phyloP scores from a whole-genome alignment of 768 basidiomycete species.

The Collybiopsis confluens region DNA sequence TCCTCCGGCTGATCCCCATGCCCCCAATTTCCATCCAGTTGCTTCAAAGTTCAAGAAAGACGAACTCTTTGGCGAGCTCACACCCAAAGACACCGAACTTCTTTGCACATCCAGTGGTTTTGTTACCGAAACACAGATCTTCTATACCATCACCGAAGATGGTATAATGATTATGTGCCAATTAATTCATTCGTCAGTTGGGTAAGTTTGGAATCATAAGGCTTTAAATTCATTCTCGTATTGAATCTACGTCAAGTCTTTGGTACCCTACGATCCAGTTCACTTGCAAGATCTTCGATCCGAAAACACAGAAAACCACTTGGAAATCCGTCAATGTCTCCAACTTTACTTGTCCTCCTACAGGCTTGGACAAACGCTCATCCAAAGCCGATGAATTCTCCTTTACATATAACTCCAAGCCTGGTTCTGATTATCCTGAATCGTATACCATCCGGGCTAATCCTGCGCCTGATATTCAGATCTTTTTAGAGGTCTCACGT shows the following conservation, averaged over 20 bases:
- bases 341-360: conserved; percentile 75
- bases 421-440: conserved; percentile 63
- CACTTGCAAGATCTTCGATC: conserved; percentile 83
- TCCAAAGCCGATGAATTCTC: conserved; percentile 83
- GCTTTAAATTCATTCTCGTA: conserved; percentile 3
- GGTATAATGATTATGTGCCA: conserved; percentile 78
- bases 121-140: conserved; percentile 85
- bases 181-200: conserved; percentile 83
- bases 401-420: conserved; percentile 57
- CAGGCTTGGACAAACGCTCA: conserved; percentile 79
- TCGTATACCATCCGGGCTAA: conserved; percentile 77
- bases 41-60: conserved; percentile 50
- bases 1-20: conserved; percentile 55
- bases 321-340: conserved; percentile 89
- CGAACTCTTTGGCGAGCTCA: conserved; percentile 73
- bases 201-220: conserved; percentile 57
- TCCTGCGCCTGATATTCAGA: conserved; percentile 72
- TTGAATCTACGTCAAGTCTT: conserved; percentile 43
- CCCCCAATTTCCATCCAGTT: conserved; percentile 83
- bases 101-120: conserved; percentile 72
- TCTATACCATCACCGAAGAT: conserved; percentile 79
- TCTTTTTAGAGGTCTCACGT: conserved; percentile 70
- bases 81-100: conserved; percentile 78
- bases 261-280: conserved; percentile 97
- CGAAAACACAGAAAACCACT: conserved; percentile 61